These are phyloP conservation scores for Zoysia matrella DNA, from an alignment of 202 grass and related monocot genomes.

Conservation along the genomic window DNA sequence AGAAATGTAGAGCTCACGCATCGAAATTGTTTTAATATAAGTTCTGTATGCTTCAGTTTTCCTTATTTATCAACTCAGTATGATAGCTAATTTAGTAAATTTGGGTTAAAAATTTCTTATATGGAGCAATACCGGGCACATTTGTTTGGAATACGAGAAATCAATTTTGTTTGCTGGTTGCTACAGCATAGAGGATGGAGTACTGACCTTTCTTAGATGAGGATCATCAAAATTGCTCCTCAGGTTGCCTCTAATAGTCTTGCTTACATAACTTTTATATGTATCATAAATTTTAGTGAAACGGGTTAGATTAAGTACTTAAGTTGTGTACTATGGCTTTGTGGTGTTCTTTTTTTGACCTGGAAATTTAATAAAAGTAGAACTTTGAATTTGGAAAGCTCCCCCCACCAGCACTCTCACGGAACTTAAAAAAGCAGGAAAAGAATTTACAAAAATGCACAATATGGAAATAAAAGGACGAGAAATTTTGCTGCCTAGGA, in stretches of 20 bases:
- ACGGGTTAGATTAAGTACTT: not conserved
- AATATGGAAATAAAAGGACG: not conserved
- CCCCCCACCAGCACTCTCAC: too few relatives aligned
- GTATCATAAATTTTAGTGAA: not conserved
- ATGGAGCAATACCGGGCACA: not conserved
- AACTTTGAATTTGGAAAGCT: not conserved
- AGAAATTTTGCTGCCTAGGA: not conserved
- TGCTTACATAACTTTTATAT: slow-evolving; percentile 16
- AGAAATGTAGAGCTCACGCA: not conserved
- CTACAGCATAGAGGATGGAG: not conserved
- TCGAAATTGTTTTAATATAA: slow-evolving; percentile 11
- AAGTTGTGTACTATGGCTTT: not conserved
- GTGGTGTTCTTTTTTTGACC: not conserved
- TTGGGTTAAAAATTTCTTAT: not conserved
- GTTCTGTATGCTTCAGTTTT: not conserved
- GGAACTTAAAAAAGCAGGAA: too few relatives aligned
- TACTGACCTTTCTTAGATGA: not conserved
- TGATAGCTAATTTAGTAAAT: not conserved
- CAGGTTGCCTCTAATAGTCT: not conserved
- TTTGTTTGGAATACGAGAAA: slow-evolving; percentile 4
- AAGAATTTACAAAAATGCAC: too few relatives aligned
- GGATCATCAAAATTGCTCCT: not conserved
- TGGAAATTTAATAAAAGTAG: not conserved
- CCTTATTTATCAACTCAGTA: not conserved
- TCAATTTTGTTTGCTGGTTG: not conserved